phyloP scores from a whole-genome alignment of 1,284 basidiomycete genomes.

The Leccinum subrobustum region DNA sequence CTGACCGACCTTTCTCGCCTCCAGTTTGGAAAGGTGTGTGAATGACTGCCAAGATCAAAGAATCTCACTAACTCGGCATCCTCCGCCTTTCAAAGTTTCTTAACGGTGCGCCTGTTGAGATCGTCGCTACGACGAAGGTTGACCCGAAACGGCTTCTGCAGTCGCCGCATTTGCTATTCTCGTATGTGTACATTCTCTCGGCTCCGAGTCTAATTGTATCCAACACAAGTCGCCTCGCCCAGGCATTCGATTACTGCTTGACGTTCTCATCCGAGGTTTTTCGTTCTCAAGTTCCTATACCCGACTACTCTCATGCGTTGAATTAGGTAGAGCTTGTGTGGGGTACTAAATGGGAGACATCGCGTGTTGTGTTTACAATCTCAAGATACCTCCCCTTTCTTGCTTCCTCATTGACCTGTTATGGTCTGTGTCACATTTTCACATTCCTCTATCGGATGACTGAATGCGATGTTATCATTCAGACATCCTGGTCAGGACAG shows the following conservation, averaged over 20 bases:
- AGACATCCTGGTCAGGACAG: slow-evolving; percentile 8
- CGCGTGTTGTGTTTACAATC: neutral
- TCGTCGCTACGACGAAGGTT: neutral
- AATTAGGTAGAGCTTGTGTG: neutral
- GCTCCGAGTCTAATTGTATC: neutral
- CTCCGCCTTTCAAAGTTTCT: slow-evolving; percentile 12
- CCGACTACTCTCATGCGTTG: neutral
- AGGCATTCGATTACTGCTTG: neutral
- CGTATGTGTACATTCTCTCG: slow-evolving; percentile 10
- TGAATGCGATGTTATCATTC: neutral
- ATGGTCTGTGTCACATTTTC: slow-evolving; percentile 19
- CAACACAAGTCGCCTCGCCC: neutral
- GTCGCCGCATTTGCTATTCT: slow-evolving; percentile 22
- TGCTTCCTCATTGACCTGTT: neutral
- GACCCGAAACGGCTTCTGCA: neutral
- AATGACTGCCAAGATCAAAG: neutral
- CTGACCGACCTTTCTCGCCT: too few relatives aligned
- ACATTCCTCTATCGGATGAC: neutral
- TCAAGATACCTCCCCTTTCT: neutral
- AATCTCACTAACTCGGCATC: neutral
- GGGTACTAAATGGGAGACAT: neutral
- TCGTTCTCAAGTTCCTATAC: slow-evolving; percentile 12
- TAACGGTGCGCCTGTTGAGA: slow-evolving; percentile 17
- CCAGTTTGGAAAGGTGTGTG: too few relatives aligned
- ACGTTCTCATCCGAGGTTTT: neutral